These are phyloP conservation scores for Trifolium fragiferum DNA, from an alignment of 306 rosid genomes.

Conservation along the genomic window DNA sequence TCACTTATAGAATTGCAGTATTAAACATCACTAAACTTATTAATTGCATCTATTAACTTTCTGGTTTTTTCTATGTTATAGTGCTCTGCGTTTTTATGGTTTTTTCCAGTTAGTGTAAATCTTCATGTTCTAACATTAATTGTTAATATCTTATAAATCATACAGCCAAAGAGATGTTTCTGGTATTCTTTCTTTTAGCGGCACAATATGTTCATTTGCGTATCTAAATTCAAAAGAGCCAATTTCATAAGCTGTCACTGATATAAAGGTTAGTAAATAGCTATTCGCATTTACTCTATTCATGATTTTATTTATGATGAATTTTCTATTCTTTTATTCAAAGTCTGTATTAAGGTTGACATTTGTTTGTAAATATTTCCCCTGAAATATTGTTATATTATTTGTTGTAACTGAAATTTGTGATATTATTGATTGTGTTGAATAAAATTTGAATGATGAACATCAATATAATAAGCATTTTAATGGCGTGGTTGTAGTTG, in stretches of 20 bases:
- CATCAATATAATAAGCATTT: too few species aligned
- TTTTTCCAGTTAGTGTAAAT: conserved; percentile 25
- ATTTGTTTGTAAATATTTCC: conserved; percentile 21
- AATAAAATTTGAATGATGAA: too few species aligned
- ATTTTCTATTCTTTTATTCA: conserved; percentile 26
- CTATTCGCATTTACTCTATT: conserved; percentile 16
- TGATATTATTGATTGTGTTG: too few species aligned
- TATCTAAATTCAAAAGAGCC: conserved; percentile 79
- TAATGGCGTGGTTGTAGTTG: too few species aligned
- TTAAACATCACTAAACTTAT: conserved; percentile 8
- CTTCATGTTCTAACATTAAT: conserved; percentile 38
- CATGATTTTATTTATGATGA: conserved; percentile 17
- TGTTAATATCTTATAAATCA: conserved; percentile 53
- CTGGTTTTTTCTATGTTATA: background rate
- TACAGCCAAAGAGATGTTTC: conserved; percentile 70
- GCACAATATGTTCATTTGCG: conserved; percentile 84
- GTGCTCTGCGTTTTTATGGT: too few species aligned
- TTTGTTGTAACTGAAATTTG: too few species aligned
- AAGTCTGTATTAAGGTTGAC: conserved; percentile 13
- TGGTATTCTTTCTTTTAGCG: conserved; percentile 72
- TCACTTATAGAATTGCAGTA: conserved; percentile 17
- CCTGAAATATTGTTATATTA: conserved; percentile 11
- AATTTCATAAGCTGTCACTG: conserved; percentile 70
- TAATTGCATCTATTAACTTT: conserved; percentile 14
- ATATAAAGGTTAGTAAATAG: conserved; percentile 69